These are phyloP conservation scores for Suaeda aralocaspica DNA, from an alignment of 148 eudicot genomes.

Conservation along the genomic window DNA sequence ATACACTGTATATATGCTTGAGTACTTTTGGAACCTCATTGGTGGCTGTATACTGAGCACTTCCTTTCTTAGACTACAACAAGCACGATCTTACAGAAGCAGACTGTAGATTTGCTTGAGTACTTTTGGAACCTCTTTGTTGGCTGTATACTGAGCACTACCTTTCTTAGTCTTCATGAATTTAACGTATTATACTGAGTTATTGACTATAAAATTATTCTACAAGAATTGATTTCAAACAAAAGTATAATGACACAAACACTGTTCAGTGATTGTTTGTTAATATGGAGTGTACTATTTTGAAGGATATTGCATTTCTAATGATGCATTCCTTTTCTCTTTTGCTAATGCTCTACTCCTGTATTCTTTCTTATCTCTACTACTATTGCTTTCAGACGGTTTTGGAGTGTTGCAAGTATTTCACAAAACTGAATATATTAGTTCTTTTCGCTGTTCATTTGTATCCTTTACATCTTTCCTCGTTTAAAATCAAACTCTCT, in stretches of 20 bases:
- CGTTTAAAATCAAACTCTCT: background rate
- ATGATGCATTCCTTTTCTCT: background rate
- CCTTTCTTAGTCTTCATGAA: background rate
- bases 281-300: background rate
- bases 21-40: too few relatives aligned
- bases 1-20: background rate
- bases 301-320: background rate
- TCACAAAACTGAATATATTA: background rate
- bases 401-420: background rate
- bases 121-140: background rate
- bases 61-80: too few relatives aligned
- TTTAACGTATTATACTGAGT: background rate
- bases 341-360: background rate
- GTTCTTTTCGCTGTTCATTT: background rate
- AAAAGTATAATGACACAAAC: background rate
- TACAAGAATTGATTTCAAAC: background rate
- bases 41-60: too few relatives aligned
- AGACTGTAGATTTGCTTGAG: too few relatives aligned
- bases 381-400: background rate
- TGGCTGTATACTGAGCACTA: background rate
- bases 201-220: background rate
- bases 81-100: too few relatives aligned
- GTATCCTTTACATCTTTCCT: background rate
- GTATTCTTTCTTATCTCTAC: background rate
- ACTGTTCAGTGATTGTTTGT: background rate